A percentile compares a stretch with the other conserved stretches of the same genome.
Evolutionary conservation across 495 filamentous ascomycete species (phyloP).

Genomic region (Penicillium flavigenum): DNA sequence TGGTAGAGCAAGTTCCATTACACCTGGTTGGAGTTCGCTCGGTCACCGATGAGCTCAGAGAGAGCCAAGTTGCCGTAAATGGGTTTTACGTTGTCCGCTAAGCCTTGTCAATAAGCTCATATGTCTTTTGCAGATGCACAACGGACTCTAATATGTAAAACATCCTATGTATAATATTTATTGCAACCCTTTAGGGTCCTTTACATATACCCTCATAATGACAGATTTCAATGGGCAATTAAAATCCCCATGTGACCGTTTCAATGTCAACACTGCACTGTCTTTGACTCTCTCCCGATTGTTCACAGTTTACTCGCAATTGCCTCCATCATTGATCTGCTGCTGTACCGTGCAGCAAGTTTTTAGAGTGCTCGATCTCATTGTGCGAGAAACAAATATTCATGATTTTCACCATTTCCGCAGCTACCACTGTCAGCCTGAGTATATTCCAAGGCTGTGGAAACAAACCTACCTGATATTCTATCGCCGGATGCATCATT

Average conservation of each 20-base stretch:
- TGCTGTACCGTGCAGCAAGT: not conserved
- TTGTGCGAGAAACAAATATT: slow-evolving; percentile 19
- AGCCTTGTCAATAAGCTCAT: not conserved
- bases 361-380: slow-evolving; percentile 12
- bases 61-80: slow-evolving; percentile 38
- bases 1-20: slow-evolving; percentile 53
- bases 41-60: slow-evolving; percentile 46
- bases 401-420: slow-evolving; percentile 22
- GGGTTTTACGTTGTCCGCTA: slow-evolving; percentile 45
- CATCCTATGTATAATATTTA: slow-evolving; percentile 4
- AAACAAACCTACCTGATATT: slow-evolving; percentile 13
- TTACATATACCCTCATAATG: too few species aligned
- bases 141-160: slow-evolving; percentile 10
- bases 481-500: slow-evolving; percentile 5
- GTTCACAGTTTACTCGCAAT: not conserved
- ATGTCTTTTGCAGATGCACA: not conserved
- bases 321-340: not conserved
- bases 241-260: too few species aligned
- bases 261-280: too few species aligned
- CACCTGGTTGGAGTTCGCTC: slow-evolving; percentile 57
- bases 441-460: not conserved
- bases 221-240: too few species aligned
- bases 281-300: too few species aligned
- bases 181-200: not conserved
- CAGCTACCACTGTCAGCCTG: slow-evolving; percentile 10